Percentiles rank a stretch among this genome's conserved stretches.
Conservation (phyloP, 2,329 filamentous ascomycete species). For the Arthrobotrys entomopaga region DNA sequence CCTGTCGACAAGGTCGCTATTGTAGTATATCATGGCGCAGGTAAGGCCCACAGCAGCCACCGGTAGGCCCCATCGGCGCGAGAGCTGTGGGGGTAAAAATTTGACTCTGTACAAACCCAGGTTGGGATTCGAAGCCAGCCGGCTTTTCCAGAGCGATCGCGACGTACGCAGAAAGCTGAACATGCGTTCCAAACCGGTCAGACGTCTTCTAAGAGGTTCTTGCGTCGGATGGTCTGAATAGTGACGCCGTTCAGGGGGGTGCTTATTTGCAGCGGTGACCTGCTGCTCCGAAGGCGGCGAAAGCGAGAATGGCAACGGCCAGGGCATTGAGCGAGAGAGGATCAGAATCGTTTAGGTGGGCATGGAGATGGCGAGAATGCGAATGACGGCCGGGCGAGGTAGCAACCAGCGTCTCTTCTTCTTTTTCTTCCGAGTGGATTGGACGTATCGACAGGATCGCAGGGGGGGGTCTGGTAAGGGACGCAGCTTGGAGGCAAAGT, state of each 20-base stretch:
- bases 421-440: not conserved
- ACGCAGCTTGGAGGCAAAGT: slow-evolving; percentile 9
- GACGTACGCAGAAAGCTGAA: slow-evolving; percentile 54
- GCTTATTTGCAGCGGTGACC: slow-evolving; percentile 8
- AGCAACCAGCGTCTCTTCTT: not conserved
- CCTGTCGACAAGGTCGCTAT: slow-evolving; percentile 39
- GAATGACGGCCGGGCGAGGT: not conserved
- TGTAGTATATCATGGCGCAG: slow-evolving; percentile 35
- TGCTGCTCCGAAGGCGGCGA: slow-evolving; percentile 13
- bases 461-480: not conserved
- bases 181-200: slow-evolving; percentile 40
- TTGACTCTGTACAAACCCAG: slow-evolving; percentile 45
- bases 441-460: not conserved
- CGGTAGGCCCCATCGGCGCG: slow-evolving; percentile 35
- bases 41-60: slow-evolving; percentile 32
- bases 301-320: slow-evolving; percentile 22
- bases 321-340: slow-evolving; percentile 33
- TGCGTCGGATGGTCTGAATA: not conserved
- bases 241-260: slow-evolving; percentile 34
- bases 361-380: slow-evolving; percentile 14
- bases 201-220: slow-evolving; percentile 5
- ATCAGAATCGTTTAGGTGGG: slow-evolving; percentile 3
- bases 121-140: slow-evolving; percentile 34
- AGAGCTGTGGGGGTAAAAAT: slow-evolving; percentile 23
- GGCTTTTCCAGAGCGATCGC: slow-evolving; percentile 50